These are phyloP conservation scores for Allantophomopsis cytisporea DNA, from an alignment of 2,329 filamentous ascomycete genomes.

Conservation along the genomic window DNA sequence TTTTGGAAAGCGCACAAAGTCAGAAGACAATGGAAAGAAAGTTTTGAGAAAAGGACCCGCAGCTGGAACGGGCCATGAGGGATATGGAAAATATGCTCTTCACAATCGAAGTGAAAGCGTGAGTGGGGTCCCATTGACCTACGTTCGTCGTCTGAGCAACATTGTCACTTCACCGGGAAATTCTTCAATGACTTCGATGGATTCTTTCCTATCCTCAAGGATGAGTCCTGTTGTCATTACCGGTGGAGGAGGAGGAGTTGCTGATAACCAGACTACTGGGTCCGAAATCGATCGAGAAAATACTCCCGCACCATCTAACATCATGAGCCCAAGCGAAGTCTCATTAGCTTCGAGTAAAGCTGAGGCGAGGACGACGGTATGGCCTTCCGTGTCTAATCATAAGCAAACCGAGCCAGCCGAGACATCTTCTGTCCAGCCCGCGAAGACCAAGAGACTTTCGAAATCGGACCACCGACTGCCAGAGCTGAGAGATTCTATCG, in stretches of 20 bases:
- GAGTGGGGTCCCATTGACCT: constrained; percentile 30
- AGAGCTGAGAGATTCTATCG: too few relatives aligned
- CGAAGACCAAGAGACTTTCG: too few relatives aligned
- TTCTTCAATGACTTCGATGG: constrained; percentile 29
- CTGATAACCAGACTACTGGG: constrained; percentile 44
- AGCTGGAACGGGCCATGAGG: constrained; percentile 90
- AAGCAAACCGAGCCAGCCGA: too few relatives aligned
- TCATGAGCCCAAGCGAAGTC: constrained; percentile 20
- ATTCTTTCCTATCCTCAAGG: constrained; percentile 45
- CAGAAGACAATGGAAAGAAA: constrained; percentile 31
- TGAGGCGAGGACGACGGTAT: constrained; percentile 28
- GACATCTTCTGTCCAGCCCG: too few relatives aligned
- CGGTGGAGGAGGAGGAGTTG: constrained; percentile 43
- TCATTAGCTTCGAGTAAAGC: constrained; percentile 15
- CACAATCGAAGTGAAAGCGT: constrained; percentile 52
- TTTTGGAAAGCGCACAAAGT: constrained; percentile 62
- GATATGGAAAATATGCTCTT: constrained; percentile 51
- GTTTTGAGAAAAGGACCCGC: constrained; percentile 60
- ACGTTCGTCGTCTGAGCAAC: constrained; percentile 13
- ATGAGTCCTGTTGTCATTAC: constrained; percentile 55
- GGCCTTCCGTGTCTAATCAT: constrained; percentile 33
- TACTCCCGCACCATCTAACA: too few relatives aligned
- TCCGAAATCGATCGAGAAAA: constrained; percentile 26
- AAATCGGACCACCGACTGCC: too few relatives aligned
- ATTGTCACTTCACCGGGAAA: constrained; percentile 19